Evolutionary conservation across 345 rosid species (phyloP), one percentile per base, ranked within the genome.

Genomic region (Murraya paniculata): DNA sequence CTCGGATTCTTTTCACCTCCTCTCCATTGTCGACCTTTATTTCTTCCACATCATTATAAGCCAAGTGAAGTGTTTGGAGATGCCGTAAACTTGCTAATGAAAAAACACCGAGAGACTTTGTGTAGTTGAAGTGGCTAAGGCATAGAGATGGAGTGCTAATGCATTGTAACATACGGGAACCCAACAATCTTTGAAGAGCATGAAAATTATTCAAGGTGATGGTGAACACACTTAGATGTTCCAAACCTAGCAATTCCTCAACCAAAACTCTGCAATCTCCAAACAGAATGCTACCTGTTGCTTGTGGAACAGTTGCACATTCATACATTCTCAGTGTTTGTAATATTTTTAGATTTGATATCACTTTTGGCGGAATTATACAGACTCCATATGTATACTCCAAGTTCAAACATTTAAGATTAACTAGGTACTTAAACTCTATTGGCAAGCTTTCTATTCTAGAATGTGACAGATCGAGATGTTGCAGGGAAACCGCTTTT

Each of bases 371-470:
- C 9, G 85, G 87, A 7, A 80, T 45, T 45, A 1, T 45, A 3
- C 1, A 45, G 18, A 45, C 0, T 11, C 4, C 28, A 0, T 2
- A 6, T 1, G 76, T 83, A 3, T 24, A 22, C 71, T 81, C 82
- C 68, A 81, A 48, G 11, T 78, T 74, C 76, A 85, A 55, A 55
- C 71, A 72, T 57, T 30, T 76, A 33, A 85, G 74, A 33, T 64
- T 75, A 5, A 22, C 77, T 75, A 83, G 56, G 22, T 59, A 31
- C 79, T 70, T 78, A 10, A 85, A 38, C 77, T 76, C 73, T 11
- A 7, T 11, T 1, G 88, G 88, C n/a, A 83, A 61, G 35, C 38
- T 48, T n/a, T 1, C 13, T 39, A 82, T 78, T 1, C 50, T 9
- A 19, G 84, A 72, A 25, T 4, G 6, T 10, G 84, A 83, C 3